These are phyloP conservation scores for Fusarium camptoceras DNA, from an alignment of 2,329 filamentous ascomycete species.

Conservation along the genomic window DNA sequence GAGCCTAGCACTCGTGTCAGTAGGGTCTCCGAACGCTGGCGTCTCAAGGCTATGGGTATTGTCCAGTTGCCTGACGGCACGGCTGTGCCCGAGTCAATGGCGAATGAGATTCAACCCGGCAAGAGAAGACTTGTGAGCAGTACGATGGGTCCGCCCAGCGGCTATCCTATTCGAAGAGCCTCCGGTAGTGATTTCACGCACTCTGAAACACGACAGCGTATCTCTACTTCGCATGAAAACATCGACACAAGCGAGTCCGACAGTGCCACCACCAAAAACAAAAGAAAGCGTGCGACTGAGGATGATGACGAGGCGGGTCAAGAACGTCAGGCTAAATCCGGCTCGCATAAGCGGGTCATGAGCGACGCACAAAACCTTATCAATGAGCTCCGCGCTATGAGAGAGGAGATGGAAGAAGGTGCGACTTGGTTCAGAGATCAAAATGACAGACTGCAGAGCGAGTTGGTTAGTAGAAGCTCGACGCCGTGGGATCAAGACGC, in stretches of 20 bases:
- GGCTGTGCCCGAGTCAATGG: constrained; percentile 64
- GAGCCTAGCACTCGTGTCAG: constrained; percentile 48
- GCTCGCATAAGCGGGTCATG: constrained; percentile 56
- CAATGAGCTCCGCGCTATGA: constrained; percentile 56
- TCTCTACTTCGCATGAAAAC: constrained; percentile 42
- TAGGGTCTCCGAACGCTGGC: constrained; percentile 59
- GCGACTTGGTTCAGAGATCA: constrained; percentile 61
- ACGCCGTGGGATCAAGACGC: constrained; percentile 52
- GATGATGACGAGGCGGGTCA: constrained; percentile 39
- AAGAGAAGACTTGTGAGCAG: constrained; percentile 55
- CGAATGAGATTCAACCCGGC: constrained; percentile 57
- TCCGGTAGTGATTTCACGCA: constrained; percentile 40
- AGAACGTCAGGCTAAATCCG: constrained; percentile 32
- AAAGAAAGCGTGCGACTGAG: constrained; percentile 50
- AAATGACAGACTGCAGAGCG: constrained; percentile 56
- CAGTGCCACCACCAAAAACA: constrained; percentile 43
- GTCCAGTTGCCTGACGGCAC: constrained; percentile 66
- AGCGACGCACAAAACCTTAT: constrained; percentile 56
- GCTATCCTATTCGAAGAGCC: constrained; percentile 37
- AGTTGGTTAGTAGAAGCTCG: constrained; percentile 50
- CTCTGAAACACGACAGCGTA: constrained; percentile 30
- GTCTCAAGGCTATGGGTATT: constrained; percentile 63
- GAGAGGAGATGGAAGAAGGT: constrained; percentile 60
- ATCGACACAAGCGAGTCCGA: constrained; percentile 19
- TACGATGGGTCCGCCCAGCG: constrained; percentile 41